phyloP scores from a whole-genome alignment of 306 rosid genomes.

The Vigna trinervia region DNA sequence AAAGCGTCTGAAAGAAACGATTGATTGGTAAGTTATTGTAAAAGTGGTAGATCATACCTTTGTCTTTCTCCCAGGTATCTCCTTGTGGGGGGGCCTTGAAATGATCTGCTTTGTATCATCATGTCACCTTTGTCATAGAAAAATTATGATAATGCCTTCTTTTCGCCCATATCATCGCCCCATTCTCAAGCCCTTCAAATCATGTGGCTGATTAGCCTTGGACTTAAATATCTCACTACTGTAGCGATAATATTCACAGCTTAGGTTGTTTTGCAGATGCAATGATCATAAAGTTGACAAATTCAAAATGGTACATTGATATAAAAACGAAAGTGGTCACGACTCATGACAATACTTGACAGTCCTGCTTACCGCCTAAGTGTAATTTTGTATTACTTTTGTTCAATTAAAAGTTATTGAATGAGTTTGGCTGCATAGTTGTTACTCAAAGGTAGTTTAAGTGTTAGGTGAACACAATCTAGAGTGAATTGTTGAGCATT shows the following conservation, averaged over 20 bases:
- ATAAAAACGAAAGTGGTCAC: not conserved
- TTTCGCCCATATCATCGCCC: conserved; percentile 34
- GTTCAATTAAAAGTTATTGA: not conserved
- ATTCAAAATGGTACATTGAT: conserved; percentile 33
- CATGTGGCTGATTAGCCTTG: conserved; percentile 26
- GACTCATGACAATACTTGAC: not conserved
- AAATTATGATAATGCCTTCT: conserved; percentile 60
- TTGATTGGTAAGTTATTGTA: conserved; percentile 70
- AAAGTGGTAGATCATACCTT: conserved; percentile 69
- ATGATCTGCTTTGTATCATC: conserved; percentile 83
- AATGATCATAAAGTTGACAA: not conserved
- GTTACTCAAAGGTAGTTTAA: not conserved
- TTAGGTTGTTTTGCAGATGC: conserved; percentile 41
- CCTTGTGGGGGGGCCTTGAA: conserved; percentile 48
- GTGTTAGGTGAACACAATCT: not conserved
- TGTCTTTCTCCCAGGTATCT: conserved; percentile 64
- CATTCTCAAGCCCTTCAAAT: conserved; percentile 10
- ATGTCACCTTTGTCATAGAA: conserved; percentile 73
- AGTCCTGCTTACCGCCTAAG: not conserved
- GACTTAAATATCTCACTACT: conserved; percentile 32
- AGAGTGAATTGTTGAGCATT: not conserved
- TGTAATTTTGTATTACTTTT: not conserved
- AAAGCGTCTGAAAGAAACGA: conserved; percentile 56
- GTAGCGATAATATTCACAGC: conserved; percentile 35
- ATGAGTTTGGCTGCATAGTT: not conserved